Base-by-base conservation (phyloP, 306 rosid species). In the Lathyrus tuberosus region DNA sequence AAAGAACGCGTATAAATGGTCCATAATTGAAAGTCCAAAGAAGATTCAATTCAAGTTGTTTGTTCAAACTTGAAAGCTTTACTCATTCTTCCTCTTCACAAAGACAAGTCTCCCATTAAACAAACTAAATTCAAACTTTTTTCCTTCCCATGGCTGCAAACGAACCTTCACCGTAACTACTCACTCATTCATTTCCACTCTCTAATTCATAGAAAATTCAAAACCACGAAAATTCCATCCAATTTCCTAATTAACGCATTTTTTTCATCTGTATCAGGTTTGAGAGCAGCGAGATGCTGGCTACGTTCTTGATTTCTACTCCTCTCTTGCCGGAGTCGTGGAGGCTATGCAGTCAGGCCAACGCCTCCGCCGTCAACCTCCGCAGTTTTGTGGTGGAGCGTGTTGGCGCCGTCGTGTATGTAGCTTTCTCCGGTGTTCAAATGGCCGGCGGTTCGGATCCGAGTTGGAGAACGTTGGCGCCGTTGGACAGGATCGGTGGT, bases 251-350 rank as follows among this genome's bases (percentile, higher is more conserved):
- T 15, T 56, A 28, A 57, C 0, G 15, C 22, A 8, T 22, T 53
- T 10, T n/a, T 4, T 9, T 4, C 2, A 11, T 22, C 13, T 4
- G 15, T 54, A 0, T 28, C 12, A 62, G 96, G 81, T 90, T 93
- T 74, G 97, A 93, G 84, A 81, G 81, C 28, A 81, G 94, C 67
- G 96, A 90, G 87, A 79, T 80, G 86, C 66, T 87, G 37, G 91
- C 97, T 0, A 80, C 84, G 5, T 79, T 90, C 26, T 14, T 93
- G 78, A 79, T 82, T 2, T 88, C 96, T 2, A 93, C 90, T 31
- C 97, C 89, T 3, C 72, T 93, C 80, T 76, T 93, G 51, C 11
- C 65, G n/a, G 84, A 93, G 37, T 86, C 98, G 3, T 93, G 98
- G 98, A 75, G 77, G 62, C 76, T 90, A 2, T 90, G 98, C 90